Conservation (phyloP, 164 flowering plant species). For the Stephania japonica region DNA sequence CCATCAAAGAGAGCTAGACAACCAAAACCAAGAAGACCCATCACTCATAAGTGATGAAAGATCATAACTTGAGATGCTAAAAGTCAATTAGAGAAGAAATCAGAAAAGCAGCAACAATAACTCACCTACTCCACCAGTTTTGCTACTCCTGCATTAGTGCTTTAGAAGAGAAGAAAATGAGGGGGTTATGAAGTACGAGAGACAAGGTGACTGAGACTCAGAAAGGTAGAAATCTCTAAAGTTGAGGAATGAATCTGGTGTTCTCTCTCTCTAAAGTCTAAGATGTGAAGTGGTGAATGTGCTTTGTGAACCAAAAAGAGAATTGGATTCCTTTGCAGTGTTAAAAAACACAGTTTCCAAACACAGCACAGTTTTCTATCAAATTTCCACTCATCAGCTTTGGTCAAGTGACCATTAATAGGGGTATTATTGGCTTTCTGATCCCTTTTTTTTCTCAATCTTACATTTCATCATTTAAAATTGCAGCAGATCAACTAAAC, state of each 20-base stretch:
- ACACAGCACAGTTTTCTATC: constrained; percentile 21
- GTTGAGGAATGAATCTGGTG: background rate
- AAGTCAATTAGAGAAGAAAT: background rate
- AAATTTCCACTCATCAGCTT: background rate
- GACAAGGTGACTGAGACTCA: background rate
- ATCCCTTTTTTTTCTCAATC: background rate
- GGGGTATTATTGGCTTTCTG: background rate
- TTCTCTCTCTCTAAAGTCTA: background rate
- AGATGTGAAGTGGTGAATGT: background rate
- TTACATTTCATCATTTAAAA: background rate
- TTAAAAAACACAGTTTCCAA: constrained; percentile 24
- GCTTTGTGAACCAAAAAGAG: constrained; percentile 6
- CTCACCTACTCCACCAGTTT: constrained; percentile 6
- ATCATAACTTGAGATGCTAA: background rate
- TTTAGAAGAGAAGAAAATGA: background rate
- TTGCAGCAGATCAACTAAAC: background rate
- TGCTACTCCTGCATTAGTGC: constrained; percentile 9
- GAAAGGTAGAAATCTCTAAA: background rate
- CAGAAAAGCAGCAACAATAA: background rate
- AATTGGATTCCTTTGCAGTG: constrained; percentile 7
- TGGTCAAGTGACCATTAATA: background rate
- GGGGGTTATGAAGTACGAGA: background rate
- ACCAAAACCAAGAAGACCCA: background rate
- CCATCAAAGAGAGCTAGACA: background rate
- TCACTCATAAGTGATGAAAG: background rate